Percentiles rank a stretch among this genome's conserved stretches.
Conservation (phyloP, 106 monocot genomes). For the Hemerocallis citrina region DNA sequence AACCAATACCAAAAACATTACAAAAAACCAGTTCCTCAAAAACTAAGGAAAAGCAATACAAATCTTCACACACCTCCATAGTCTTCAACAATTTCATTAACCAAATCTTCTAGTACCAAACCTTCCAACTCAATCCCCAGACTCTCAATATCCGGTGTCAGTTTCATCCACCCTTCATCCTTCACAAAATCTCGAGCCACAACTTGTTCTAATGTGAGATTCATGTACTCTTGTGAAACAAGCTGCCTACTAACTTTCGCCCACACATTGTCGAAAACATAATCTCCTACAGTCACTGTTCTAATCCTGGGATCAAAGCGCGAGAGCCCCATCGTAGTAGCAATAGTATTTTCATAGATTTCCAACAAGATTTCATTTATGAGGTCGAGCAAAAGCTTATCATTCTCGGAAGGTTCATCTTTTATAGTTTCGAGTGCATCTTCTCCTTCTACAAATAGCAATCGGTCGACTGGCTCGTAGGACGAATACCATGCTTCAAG, state of each 20-base stretch:
- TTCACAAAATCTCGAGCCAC: slow-evolving; percentile 26
- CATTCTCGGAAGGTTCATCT: slow-evolving; percentile 4
- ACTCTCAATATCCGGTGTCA: slow-evolving; percentile 32
- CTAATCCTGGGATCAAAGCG: slow-evolving; percentile 10
- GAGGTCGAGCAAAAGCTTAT: slow-evolving; percentile 58
- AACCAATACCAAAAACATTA: too few species aligned
- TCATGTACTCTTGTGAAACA: slow-evolving; percentile 8
- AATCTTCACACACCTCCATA: neutral
- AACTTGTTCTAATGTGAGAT: slow-evolving; percentile 10
- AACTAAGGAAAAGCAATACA: neutral
- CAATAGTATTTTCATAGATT: slow-evolving; percentile 29
- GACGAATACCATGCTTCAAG: slow-evolving; percentile 19
- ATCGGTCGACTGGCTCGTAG: slow-evolving; percentile 23
- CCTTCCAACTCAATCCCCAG: slow-evolving; percentile 37
- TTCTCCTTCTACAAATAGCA: slow-evolving; percentile 9
- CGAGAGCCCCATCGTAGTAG: slow-evolving; percentile 18
- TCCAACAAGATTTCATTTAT: slow-evolving; percentile 55
- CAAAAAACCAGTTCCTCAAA: too few species aligned
- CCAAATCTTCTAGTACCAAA: slow-evolving; percentile 53
- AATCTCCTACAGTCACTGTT: slow-evolving; percentile 30
- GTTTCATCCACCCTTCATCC: slow-evolving; percentile 63
- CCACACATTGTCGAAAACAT: slow-evolving; percentile 64
- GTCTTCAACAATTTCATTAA: slow-evolving; percentile 32
- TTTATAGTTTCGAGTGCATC: neutral
- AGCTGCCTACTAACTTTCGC: slow-evolving; percentile 30